Conservation (phyloP, 139 green algal genomes). For the Chlamydomonas sphaeroides region DNA sequence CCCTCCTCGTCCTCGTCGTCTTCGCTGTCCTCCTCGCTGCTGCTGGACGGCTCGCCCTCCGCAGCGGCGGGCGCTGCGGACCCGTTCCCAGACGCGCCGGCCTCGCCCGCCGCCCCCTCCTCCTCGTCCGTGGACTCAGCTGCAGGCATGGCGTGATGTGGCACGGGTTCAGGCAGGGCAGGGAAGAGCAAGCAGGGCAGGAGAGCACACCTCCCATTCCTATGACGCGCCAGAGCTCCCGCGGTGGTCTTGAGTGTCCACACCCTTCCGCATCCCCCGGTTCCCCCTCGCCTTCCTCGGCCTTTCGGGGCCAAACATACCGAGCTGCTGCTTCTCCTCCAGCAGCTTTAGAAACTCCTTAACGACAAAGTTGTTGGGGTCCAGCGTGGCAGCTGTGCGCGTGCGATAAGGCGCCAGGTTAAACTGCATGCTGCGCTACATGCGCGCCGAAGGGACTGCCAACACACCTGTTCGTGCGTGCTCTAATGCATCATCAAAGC, state of each 20-base stretch:
- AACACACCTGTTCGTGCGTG: slow-evolving; percentile 27
- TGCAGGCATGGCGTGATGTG: too few species aligned
- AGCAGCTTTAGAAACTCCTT: slow-evolving; percentile 16
- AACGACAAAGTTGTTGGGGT: slow-evolving; percentile 25
- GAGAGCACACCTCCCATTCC: too few species aligned
- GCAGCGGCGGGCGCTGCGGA: neutral
- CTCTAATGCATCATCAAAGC: slow-evolving; percentile 28
- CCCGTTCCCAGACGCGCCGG: neutral
- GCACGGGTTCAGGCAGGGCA: too few species aligned
- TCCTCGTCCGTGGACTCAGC: slow-evolving; percentile 8
- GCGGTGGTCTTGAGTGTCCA: too few species aligned
- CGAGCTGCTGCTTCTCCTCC: slow-evolving; percentile 30
- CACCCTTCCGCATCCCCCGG: too few species aligned
- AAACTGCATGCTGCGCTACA: too few species aligned
- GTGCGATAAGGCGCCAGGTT: neutral
- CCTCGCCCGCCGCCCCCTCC: neutral
- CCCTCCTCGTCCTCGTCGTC: slow-evolving; percentile 1
- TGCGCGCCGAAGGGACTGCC: too few species aligned
- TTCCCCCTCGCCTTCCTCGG: too few species aligned
- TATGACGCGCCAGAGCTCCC: too few species aligned
- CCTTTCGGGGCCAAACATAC: too few species aligned
- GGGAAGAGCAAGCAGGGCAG: too few species aligned
- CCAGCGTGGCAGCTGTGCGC: slow-evolving; percentile 6
- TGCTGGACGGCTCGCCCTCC: neutral
- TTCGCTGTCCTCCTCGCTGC: slow-evolving; percentile 5